phyloP scores from a whole-genome alignment of 768 basidiomycete species.

The Inosperma sp. region DNA sequence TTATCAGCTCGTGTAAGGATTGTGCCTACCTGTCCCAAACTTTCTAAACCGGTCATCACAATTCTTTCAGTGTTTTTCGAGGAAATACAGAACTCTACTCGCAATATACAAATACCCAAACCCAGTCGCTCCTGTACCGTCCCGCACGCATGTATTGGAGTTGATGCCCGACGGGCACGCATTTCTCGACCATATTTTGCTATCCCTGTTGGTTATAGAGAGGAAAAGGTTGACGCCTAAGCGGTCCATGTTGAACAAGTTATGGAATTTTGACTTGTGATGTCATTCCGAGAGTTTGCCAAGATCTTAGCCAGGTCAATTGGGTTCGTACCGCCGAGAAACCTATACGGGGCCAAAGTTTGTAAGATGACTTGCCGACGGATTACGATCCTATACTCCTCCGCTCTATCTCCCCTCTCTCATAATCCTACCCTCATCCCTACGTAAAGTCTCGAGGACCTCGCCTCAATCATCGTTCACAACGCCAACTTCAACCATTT shows the following conservation, averaged over 20 bases:
- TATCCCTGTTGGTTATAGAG: slow-evolving; percentile 20
- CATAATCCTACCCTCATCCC: no score
- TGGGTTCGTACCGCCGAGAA: no score
- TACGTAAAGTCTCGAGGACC: no score
- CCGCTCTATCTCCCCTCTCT: no score
- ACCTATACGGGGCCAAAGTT: no score
- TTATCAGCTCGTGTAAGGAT: neutral
- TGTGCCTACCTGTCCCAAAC: neutral
- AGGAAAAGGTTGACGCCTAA: slow-evolving; percentile 13
- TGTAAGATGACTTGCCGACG: no score
- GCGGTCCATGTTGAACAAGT: slow-evolving; percentile 7
- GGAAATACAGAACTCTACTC: neutral
- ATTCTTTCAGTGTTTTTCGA: neutral
- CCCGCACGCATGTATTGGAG: slow-evolving; percentile 8
- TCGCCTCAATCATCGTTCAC: no score
- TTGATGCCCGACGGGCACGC: slow-evolving; percentile 19
- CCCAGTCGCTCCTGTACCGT: neutral
- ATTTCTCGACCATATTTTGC: slow-evolving; percentile 19
- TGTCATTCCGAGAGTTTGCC: neutral
- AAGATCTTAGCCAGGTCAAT: no score
- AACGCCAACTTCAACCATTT: no score
- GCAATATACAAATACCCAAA: slow-evolving; percentile 5
- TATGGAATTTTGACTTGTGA: slow-evolving; percentile 12
- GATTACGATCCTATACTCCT: no score
- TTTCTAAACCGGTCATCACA: neutral